Evolutionary conservation across 371 early-diverging fungal species (phyloP).

Genomic region (Apophysomyces sp.): DNA sequence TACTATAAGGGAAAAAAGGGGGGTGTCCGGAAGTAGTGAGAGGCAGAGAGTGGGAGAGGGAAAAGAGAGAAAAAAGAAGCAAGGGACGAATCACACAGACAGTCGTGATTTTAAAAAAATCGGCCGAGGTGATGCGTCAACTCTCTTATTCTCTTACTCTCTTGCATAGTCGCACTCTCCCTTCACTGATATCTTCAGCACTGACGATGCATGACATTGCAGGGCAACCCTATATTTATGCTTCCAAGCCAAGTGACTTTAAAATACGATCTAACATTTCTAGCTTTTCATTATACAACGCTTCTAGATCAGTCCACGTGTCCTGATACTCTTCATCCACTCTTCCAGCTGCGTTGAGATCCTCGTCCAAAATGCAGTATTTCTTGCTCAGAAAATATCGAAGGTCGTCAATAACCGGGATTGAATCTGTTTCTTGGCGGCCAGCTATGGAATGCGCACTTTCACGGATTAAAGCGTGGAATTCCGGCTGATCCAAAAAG

Average conservation of each 20-base stretch:
- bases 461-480: conserved; percentile 20
- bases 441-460: conserved; percentile 32
- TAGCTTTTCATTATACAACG: conserved; percentile 27
- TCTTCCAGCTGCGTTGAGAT: conserved; percentile 26
- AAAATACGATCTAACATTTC: conserved; percentile 28
- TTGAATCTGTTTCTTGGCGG: conserved; percentile 38
- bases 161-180: background rate
- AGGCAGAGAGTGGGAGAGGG: background rate
- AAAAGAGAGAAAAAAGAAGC: background rate
- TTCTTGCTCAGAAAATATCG: conserved; percentile 36
- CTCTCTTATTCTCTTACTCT: too few species aligned
- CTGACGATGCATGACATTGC: background rate
- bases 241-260: conserved; percentile 34
- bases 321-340: conserved; percentile 28
- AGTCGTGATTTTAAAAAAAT: conserved; percentile 1
- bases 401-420: conserved; percentile 38
- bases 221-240: conserved; percentile 13
- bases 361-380: conserved; percentile 30
- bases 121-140: background rate
- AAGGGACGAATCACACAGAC: background rate
- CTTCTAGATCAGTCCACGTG: conserved; percentile 31
- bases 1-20: background rate
- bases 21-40: background rate
- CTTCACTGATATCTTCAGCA: background rate
- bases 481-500: conserved; percentile 17